Base-by-base conservation (phyloP, 1,284 basidiomycete genomes). In the Stereum hirsutum region DNA sequence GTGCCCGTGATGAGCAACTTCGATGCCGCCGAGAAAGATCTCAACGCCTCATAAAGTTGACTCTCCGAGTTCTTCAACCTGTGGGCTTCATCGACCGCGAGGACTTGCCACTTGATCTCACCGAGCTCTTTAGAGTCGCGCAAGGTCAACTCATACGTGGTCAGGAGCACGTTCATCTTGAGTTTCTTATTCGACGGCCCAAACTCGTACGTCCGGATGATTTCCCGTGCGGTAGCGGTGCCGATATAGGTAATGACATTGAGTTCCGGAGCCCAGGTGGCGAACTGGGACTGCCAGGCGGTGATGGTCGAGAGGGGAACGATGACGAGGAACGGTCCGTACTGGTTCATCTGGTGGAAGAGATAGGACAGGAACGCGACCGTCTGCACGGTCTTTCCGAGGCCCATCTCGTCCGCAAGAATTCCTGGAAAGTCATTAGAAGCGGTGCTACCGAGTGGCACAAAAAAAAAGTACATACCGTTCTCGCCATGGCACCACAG, bases 231-330 rank as follows among this genome's bases (percentile, higher is more conserved):
- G 2, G 78, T 64, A 1, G 89, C 88, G 28, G 86, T 93, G 41
- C 96, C 96, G 53, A 93, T 95, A 66, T 99, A 99, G 28, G 90
- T 89, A 61, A 99, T 89, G 46, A 96, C 91, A 64, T 98, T 98
- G 58, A 99, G 72, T 49, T 95, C 94, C 4, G 96, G 95, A 2
- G 94, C 91, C 96, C 96, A 99, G 20, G 81, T 75, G 35, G 81
- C 79, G 63, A 99, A 97, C 61, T 99, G 94, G 52, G 79, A 82
- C 64, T 96, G 93, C 96, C 96, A 99, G 14, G 96, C 93, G 2
- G 93, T 93, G 54, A 99, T 92, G 5, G 96, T 99, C 5, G 94
- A 99, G 4, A 99, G 75, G 2, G 96, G 96, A 12, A 99, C 96
- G 52, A 99, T 95, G 50, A 99, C 92, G 39, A 99, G 76, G 75